Evolutionary conservation across 805 yeast genomes (phyloP), one percentile per base, ranked within the genome.

Genomic region (Kodamaea jinghongensis): DNA sequence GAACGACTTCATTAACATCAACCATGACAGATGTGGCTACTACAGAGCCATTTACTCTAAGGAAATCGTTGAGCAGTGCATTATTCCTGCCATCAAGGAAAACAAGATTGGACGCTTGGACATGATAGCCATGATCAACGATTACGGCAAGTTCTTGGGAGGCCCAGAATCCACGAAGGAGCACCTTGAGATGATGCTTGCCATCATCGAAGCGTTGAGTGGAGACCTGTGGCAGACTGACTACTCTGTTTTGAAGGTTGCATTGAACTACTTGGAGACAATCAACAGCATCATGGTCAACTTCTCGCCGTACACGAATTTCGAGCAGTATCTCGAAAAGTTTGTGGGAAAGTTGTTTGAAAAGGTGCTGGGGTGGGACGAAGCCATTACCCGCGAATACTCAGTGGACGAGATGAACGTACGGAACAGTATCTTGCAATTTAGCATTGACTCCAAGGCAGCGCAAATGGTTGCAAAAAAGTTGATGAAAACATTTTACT

Each of bases 401-500:
- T 26, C 23, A 56, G 55, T 43, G 4, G 50, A 55, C 2, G 83
- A 81, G 51, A 46, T 73, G 20, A 64, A 67, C 23, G 65, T 70
- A 10, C 64, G 80, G 46, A 65, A 65, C 41, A 47, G 69, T 2
- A 51, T 78, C 15, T 51, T 79, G 12, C 64, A 67, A 14, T 54
- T 77, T 26, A 73, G 70, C 0, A 35, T 56, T 16, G 50, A 60
- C 14, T 54, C 56, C 25, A 39, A 45, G 6, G 55, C 63, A 9
- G 50, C 55, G 12, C 63, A 58, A 34, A 43, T 40, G 2, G 44
- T 78, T 7, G 63, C 70, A 31, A 61, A 63, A 12, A 63, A 57
- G 30, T 52, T 75, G 29, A 78, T 71, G 58, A 78, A 77, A 45
- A 51, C 45, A 38, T 65, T 66, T 17, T 41, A 69, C 13, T 79